Conservation (phyloP, 2,329 filamentous ascomycete species). For the Fusarium zealandicum region DNA sequence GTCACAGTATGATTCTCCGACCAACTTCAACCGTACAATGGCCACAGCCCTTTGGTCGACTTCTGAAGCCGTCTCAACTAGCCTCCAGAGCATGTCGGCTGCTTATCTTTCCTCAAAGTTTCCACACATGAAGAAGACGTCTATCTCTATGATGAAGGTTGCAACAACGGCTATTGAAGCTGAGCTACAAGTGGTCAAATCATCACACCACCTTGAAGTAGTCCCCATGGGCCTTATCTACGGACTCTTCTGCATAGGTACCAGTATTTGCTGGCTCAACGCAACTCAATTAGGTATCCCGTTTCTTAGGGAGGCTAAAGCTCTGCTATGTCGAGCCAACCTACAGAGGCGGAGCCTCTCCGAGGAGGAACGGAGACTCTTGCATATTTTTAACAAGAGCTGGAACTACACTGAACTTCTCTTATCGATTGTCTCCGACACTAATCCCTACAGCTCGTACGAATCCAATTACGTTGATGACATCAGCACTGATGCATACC, state of each 20-base stretch:
- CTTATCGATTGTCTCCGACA: constrained; percentile 48
- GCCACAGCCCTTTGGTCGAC: constrained; percentile 48
- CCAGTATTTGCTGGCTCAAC: constrained; percentile 51
- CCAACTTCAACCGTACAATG: constrained; percentile 50
- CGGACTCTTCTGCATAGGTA: constrained; percentile 50
- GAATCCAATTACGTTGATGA: constrained; percentile 21
- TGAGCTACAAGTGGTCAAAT: constrained; percentile 41
- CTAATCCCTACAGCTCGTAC: constrained; percentile 29
- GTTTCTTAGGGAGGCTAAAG: constrained; percentile 42
- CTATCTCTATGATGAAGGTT: constrained; percentile 44
- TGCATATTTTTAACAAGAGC: constrained; percentile 51
- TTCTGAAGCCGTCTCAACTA: constrained; percentile 48
- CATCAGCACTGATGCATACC: constrained; percentile 19
- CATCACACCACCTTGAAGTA: constrained; percentile 11
- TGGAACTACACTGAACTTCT: constrained; percentile 51
- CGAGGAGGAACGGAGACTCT: constrained; percentile 37
- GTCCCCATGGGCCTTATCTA: constrained; percentile 49
- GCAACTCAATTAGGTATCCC: constrained; percentile 44
- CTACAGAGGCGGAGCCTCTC: constrained; percentile 23
- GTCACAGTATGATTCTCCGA: constrained; percentile 51
- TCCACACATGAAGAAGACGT: constrained; percentile 45
- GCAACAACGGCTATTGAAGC: constrained; percentile 46
- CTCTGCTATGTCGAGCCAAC: constrained; percentile 39
- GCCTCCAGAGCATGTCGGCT: constrained; percentile 53
- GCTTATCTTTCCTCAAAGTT: constrained; percentile 46